Conservation (phyloP, 139 green algal species). For the Chlorella sp. region DNA sequence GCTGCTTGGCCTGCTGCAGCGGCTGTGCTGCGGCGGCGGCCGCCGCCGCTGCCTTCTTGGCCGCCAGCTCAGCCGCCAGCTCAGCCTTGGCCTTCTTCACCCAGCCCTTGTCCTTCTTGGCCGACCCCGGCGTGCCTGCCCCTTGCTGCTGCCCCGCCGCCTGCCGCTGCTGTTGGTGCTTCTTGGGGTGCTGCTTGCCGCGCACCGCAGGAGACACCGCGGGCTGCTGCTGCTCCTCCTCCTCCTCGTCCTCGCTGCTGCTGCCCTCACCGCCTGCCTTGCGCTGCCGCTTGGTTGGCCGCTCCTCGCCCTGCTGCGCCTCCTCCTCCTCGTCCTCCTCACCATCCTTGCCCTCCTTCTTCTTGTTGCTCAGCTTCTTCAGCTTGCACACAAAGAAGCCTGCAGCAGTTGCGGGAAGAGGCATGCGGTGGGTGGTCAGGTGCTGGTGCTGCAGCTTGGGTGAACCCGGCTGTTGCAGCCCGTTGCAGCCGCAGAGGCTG, state of each 20-base stretch:
- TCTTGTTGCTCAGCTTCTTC: constrained; percentile 94
- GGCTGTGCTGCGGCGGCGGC: background rate
- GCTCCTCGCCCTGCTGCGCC: background rate
- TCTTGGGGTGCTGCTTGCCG: constrained; percentile 23
- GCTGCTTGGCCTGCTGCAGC: background rate
- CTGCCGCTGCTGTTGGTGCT: constrained; percentile 15
- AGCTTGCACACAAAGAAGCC: constrained; percentile 99
- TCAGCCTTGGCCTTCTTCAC: constrained; percentile 52
- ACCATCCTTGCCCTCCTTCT: constrained; percentile 51
- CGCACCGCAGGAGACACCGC: background rate
- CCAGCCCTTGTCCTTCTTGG: constrained; percentile 45
- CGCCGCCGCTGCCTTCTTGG: background rate
- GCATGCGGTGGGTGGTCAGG: background rate
- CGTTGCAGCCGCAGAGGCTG: no score
- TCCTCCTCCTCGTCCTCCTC: constrained; percentile 47
- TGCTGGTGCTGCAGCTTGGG: no score
- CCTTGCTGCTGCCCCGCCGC: background rate
- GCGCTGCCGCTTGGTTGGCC: background rate
- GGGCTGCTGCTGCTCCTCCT: background rate
- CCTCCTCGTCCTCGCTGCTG: constrained; percentile 13
- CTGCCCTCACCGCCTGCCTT: background rate
- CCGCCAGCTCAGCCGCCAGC: constrained; percentile 49
- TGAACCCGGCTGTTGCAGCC: no score
- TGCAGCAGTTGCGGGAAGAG: constrained; percentile 34
- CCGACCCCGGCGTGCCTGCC: constrained; percentile 15